A percentile compares a stretch with the other conserved stretches of the same genome.
Conservation (phyloP, 2,329 filamentous ascomycete genomes). For the Xylaria multiplex region DNA sequence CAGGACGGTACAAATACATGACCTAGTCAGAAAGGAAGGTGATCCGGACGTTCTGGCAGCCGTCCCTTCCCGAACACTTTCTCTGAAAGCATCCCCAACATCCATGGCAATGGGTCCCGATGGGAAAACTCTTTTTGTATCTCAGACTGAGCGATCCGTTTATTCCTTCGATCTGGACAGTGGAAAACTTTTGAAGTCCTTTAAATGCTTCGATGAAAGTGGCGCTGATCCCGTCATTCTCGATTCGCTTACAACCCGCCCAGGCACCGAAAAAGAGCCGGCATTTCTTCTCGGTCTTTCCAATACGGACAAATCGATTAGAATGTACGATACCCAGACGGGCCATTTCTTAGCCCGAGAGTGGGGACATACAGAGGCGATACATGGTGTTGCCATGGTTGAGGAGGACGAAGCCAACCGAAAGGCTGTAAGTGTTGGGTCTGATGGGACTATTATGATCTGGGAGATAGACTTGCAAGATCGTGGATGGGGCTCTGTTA, state of each 20-base stretch:
- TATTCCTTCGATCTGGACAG: constrained; percentile 71
- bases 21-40: constrained; percentile 75
- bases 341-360: constrained; percentile 85
- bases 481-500: constrained; percentile 52
- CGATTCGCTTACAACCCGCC: constrained; percentile 76
- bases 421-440: constrained; percentile 76
- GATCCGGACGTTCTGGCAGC: constrained; percentile 76
- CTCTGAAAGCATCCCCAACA: constrained; percentile 85
- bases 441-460: constrained; percentile 85
- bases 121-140: constrained; percentile 66
- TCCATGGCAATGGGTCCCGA: constrained; percentile 80
- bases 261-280: constrained; percentile 62
- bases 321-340: constrained; percentile 83
- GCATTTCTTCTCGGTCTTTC: constrained; percentile 86
- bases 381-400: constrained; percentile 83
- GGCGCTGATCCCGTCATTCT: constrained; percentile 84
- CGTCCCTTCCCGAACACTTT: constrained; percentile 78
- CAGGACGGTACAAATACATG: constrained; percentile 84
- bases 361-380: constrained; percentile 94
- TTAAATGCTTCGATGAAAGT: constrained; percentile 85
- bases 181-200: constrained; percentile 75
- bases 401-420: constrained; percentile 66
- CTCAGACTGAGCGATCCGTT: constrained; percentile 68
- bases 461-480: constrained; percentile 70
- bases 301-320: constrained; percentile 93